Evolutionary conservation across 2,329 filamentous ascomycete genomes (phyloP).

Genomic region (Talaromyces sp.): DNA sequence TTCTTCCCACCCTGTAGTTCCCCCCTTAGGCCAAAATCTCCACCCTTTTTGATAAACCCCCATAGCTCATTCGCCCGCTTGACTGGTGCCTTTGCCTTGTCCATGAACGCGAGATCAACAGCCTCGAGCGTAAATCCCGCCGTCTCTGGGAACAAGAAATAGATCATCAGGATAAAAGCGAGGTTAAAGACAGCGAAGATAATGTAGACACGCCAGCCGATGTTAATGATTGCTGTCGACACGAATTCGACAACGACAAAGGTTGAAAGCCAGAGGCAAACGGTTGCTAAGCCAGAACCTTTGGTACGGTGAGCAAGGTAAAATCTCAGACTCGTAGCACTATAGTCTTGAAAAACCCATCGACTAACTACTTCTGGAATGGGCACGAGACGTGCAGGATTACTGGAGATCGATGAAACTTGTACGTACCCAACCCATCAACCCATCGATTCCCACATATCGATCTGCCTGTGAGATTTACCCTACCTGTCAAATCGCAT

Average conservation of each 20-base stretch:
- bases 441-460: not conserved
- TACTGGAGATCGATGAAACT: not conserved
- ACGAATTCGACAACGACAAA: conserved; percentile 47
- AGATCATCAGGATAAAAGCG: not conserved
- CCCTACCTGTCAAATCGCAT: not conserved
- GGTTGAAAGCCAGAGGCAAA: conserved; percentile 51
- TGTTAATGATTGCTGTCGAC: not conserved
- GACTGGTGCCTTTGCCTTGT: conserved; percentile 6
- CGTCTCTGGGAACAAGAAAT: not conserved
- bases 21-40: conserved; percentile 4
- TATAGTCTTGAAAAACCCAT: not conserved
- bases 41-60: conserved; percentile 2
- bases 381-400: not conserved
- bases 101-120: conserved; percentile 4
- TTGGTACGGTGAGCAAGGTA: conserved; percentile 21
- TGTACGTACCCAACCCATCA: not conserved
- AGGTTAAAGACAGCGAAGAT: not conserved
- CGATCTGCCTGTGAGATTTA: not conserved
- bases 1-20: conserved; percentile 5
- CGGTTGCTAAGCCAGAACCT: conserved; percentile 19
- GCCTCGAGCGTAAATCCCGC: not conserved
- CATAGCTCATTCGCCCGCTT: conserved; percentile 10
- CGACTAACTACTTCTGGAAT: not conserved
- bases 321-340: conserved; percentile 21
- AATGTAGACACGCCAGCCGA: not conserved